Base-by-base conservation (phyloP, 805 yeast genomes). In the Wickerhamomyces rabaulensis region DNA sequence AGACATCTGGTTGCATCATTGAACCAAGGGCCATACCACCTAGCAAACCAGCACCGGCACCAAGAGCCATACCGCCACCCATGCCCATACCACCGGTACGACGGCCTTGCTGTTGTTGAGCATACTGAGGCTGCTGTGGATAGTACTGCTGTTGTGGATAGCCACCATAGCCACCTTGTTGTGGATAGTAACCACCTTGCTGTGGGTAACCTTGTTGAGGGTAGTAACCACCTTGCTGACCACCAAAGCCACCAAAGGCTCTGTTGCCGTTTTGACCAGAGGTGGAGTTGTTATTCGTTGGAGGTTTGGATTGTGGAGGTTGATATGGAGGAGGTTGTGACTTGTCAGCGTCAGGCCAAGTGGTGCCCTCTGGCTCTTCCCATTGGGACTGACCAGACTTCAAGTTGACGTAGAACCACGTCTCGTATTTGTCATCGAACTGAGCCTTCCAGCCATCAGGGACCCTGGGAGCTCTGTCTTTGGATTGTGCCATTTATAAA, bases 351-450 rank as follows among this genome's bases (percentile, higher is more conserved):
- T 53, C 42, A 9, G 68, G 64, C 61, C 76, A 75, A 2, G 54
- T 61, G 0, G 87, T 78, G 1, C 84, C 84, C 10, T 50, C 48
- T 15, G 97, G 97, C 13, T 82, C 79, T 44, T 87, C 96, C 98
- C 98, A 92, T 64, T 90, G 97, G 0, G 96, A 87, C 54, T 79
- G 70, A 49, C 86, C 84, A 13, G 87, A 78, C 15, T 72, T 58
- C 52, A 86, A 67, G 56, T 89, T 73, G n/a, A 92, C 96, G 58
- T 82, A 92, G 64, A 82, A 92, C 82, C 83, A 88, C 2, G 85
- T 79, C 42, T 75, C 72, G 61, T 85, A 85, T 47, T 81, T 71
- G 10, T 80, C 82, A 59, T 84, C 90, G 66, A 78, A 82, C 42
- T 82, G 80, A 39, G 94, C 84, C 49, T 81, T 67, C 91, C 91